A percentile compares a stretch with the other conserved stretches of the same genome.
phyloP scores from a whole-genome alignment of 768 basidiomycete species.

The Coprinellus micaceus region DNA sequence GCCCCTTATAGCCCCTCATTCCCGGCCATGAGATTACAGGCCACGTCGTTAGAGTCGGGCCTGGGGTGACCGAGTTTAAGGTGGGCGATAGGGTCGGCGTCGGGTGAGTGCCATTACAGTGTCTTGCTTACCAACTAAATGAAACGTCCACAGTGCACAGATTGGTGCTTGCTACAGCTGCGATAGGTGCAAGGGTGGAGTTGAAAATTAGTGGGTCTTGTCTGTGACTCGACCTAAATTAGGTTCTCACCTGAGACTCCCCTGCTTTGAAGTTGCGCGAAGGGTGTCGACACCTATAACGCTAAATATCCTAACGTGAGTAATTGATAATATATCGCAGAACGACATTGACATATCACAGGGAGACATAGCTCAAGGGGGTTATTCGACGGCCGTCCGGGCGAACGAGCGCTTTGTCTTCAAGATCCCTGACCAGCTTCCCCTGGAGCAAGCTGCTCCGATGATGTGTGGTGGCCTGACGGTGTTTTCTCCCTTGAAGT shows the following conservation, averaged over 20 bases:
- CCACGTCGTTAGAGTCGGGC: conserved; percentile 47
- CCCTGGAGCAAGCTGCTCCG: conserved; percentile 52
- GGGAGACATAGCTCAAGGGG: conserved; percentile 39
- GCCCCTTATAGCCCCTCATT: conserved; percentile 28
- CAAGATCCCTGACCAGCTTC: conserved; percentile 51
- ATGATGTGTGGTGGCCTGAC: conserved; percentile 68
- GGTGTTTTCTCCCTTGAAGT: conserved; percentile 55
- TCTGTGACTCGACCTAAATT: background rate
- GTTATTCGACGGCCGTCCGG: conserved; percentile 46
- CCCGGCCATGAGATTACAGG: conserved; percentile 58
- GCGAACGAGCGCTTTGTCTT: conserved; percentile 54
- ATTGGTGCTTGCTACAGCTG: conserved; percentile 46
- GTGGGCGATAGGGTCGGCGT: conserved; percentile 54
- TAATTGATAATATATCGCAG: background rate
- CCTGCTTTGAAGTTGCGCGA: conserved; percentile 36
- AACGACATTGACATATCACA: background rate
- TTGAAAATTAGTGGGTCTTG: conserved; percentile 46
- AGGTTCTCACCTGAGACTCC: too few relatives aligned
- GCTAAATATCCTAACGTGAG: conserved; percentile 34
- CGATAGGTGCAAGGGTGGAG: conserved; percentile 43
- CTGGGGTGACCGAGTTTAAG: conserved; percentile 51
- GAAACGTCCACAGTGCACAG: conserved; percentile 35
- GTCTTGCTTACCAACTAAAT: background rate
- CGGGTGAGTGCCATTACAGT: conserved; percentile 21
- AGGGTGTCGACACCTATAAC: conserved; percentile 41